These are phyloP conservation scores for Candida suzukii DNA, from an alignment of 805 yeast genomes.

Conservation along the genomic window DNA sequence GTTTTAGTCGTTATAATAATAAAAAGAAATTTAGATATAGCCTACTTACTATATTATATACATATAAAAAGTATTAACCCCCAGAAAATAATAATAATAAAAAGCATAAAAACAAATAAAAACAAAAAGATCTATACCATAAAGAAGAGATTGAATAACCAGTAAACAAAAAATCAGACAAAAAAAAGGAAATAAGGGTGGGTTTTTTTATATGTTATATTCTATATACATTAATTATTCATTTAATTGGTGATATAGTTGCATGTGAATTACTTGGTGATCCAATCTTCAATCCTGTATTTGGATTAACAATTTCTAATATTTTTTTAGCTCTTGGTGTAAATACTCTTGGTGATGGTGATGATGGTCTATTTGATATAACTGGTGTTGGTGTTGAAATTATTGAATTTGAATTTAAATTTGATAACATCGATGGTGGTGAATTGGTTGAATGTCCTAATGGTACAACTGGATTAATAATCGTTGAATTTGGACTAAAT, in stretches of 20 bases:
- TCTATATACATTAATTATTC: no score
- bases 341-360: constrained; percentile 35
- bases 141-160: neutral
- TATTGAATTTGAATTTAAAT: constrained; percentile 13
- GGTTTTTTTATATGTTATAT: no score
- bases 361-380: neutral
- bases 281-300: constrained; percentile 47
- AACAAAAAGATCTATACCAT: no score
- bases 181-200: no score
- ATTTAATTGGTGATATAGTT: neutral
- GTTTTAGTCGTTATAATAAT: no score
- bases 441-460: no score
- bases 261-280: constrained; percentile 23
- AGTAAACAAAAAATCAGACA: neutral
- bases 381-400: neutral
- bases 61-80: no score
- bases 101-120: no score
- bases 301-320: constrained; percentile 57
- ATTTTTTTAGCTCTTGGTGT: constrained; percentile 56
- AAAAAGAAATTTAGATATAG: no score
- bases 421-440: constrained; percentile 30
- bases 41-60: no score
- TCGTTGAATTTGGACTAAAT: constrained; percentile 38
- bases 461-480: neutral
- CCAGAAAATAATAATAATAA: no score